Evolutionary conservation across 305 asterid genomes (phyloP).

Genomic region (Striga hermonthica): DNA sequence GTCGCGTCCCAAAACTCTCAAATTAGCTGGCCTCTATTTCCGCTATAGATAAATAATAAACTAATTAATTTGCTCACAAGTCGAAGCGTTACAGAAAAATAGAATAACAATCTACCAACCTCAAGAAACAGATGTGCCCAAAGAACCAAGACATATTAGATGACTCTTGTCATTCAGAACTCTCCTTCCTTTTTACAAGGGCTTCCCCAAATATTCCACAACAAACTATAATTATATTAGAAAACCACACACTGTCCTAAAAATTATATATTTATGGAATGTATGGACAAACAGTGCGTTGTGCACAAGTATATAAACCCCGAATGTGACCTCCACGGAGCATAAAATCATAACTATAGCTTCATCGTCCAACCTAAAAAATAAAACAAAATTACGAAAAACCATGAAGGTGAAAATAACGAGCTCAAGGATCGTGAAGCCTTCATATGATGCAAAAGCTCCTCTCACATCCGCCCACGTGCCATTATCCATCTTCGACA

Average conservation of each 20-base stretch:
- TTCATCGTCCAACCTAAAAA: not conserved
- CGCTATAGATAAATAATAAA: not conserved
- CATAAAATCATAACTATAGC: conserved; percentile 17
- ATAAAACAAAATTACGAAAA: not conserved
- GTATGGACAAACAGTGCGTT: not conserved
- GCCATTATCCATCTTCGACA: conserved; percentile 66
- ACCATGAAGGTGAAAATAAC: conserved; percentile 55
- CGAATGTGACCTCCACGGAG: conserved; percentile 26
- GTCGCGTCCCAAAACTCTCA: not conserved
- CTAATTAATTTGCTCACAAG: not conserved
- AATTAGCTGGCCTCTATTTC: not conserved
- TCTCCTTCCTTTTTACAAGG: too few species aligned
- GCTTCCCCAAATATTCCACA: too few species aligned
- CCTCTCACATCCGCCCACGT: conserved; percentile 36
- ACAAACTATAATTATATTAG: too few species aligned
- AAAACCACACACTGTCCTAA: too few species aligned
- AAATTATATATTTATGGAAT: not conserved
- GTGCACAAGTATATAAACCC: conserved; percentile 38
- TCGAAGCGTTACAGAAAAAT: not conserved
- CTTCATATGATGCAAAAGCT: conserved; percentile 48
- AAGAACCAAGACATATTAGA: not conserved
- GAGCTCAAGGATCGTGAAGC: conserved; percentile 64
- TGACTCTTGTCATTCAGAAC: too few species aligned
- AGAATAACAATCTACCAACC: not conserved
- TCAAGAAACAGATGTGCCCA: not conserved